Percentiles rank a stretch among this genome's conserved stretches.
Conservation (phyloP, 345 rosid genomes). For the Pistacia atlantica region DNA sequence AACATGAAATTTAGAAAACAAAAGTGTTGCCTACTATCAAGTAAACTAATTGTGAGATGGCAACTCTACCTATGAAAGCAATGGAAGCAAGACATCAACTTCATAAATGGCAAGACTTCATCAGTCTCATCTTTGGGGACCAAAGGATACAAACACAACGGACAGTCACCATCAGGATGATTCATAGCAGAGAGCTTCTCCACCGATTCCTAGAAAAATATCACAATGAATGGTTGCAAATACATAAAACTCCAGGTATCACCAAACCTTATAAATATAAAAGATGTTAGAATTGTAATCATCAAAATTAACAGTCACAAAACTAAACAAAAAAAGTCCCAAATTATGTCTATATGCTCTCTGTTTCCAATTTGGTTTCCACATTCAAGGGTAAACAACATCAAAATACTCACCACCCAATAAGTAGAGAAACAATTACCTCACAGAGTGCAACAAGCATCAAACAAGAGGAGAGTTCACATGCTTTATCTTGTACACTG, state of each 20-base stretch:
- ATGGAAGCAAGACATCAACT: slow-evolving; percentile 98
- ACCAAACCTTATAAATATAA: not conserved
- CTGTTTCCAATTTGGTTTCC: not conserved
- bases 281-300: not conserved
- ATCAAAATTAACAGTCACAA: not conserved
- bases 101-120: slow-evolving; percentile 73
- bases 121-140: slow-evolving; percentile 51
- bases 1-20: slow-evolving; percentile 16
- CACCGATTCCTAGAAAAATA: slow-evolving; percentile 70
- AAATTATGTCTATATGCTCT: not conserved
- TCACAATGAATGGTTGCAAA: slow-evolving; percentile 14
- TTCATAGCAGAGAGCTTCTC: slow-evolving; percentile 82
- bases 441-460: slow-evolving; percentile 90
- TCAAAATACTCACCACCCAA: not conserved
- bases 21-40: not conserved
- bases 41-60: slow-evolving; percentile 4
- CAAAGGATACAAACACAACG: slow-evolving; percentile 76
- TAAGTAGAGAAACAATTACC: slow-evolving; percentile 47
- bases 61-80: slow-evolving; percentile 79
- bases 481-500: slow-evolving; percentile 57
- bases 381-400: slow-evolving; percentile 6
- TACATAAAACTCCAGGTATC: not conserved
- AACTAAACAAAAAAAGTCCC: not conserved
- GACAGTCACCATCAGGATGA: slow-evolving; percentile 90
- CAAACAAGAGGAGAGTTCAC: slow-evolving; percentile 59